These are phyloP conservation scores for Solanum hybrid DNA, from an alignment of 305 asterid species.

Conservation along the genomic window DNA sequence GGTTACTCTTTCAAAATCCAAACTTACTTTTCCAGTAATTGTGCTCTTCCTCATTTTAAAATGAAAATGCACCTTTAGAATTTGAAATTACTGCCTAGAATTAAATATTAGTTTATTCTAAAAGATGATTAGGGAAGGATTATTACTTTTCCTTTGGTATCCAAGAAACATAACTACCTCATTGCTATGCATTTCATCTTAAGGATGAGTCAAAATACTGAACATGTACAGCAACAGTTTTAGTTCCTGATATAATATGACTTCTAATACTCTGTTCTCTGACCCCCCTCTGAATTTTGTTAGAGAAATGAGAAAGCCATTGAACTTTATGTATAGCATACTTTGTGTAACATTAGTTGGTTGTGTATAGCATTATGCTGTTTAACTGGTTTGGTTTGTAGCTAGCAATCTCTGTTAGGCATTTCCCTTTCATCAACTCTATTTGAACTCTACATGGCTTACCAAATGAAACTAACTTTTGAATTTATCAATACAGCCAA, in stretches of 20 bases:
- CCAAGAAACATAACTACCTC: background rate
- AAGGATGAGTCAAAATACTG: background rate
- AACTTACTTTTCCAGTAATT: background rate
- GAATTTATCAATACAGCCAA: constrained; percentile 13
- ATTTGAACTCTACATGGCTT: background rate
- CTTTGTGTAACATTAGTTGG: background rate
- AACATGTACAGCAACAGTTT: background rate
- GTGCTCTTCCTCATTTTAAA: background rate
- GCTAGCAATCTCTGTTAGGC: background rate
- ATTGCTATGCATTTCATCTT: background rate
- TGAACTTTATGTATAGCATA: background rate
- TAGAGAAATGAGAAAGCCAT: background rate
- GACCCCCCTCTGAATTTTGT: background rate
- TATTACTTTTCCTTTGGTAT: background rate
- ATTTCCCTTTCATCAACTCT: background rate
- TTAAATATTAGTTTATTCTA: background rate
- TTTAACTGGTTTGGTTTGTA: background rate
- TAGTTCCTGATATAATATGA: background rate
- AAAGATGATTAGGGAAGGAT: background rate
- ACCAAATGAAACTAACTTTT: background rate
- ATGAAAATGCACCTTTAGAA: background rate
- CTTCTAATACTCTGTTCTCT: background rate
- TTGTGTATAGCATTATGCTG: background rate
- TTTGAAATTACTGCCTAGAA: background rate
- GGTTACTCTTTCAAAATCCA: background rate